Base-by-base conservation (phyloP, 257 asterid genomes). In the Solanum appendiculatum region DNA sequence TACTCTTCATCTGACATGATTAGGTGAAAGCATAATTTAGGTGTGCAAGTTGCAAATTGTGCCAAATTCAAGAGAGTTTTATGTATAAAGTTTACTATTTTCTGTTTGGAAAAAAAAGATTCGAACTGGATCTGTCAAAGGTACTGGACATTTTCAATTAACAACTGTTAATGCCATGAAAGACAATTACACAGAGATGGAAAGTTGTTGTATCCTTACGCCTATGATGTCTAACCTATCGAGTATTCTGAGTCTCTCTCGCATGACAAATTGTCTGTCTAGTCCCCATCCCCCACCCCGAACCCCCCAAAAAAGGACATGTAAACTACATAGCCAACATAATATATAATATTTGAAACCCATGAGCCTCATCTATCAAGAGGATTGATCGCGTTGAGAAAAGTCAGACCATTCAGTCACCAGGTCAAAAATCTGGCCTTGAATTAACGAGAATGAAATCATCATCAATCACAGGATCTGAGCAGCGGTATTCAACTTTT, bases 401-500 rank as follows among this genome's bases (percentile, higher is more conserved):
- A 78, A 78, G 25, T 44, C n/a, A 7, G 16, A 25, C 15, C 14
- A 42, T 3, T 7, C 39, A 78, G 39, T 44, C 85, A 80, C 85
- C 27, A 6, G 40, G 66, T 4, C 85, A 46, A 46, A 80, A 46
- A 78, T 9, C 18, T 80, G 64, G 15, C 85, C 11, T 80, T 80
- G 37, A 15, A 80, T 77, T 77, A 46, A 46, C 27, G 39, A 78
- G 64, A 15, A 15, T 10, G 66, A 80, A 29, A 44, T 5, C n/a
- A 42, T 77, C 15, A 42, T 25, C 63, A 44, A 25, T 77, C 85
- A 97, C 88, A 97, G 92, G 85, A 93, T 93, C 93, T 97, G 99
- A 87, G 98, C 99, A 83, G 99, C 99, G 0, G 98, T 95, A 84
- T 96, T 96, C 91, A 96, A 91, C 91, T 96, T 94, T 70, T 95